These are phyloP conservation scores for Fusarium dimerum DNA, from an alignment of 2,329 filamentous ascomycete genomes.

Conservation along the genomic window DNA sequence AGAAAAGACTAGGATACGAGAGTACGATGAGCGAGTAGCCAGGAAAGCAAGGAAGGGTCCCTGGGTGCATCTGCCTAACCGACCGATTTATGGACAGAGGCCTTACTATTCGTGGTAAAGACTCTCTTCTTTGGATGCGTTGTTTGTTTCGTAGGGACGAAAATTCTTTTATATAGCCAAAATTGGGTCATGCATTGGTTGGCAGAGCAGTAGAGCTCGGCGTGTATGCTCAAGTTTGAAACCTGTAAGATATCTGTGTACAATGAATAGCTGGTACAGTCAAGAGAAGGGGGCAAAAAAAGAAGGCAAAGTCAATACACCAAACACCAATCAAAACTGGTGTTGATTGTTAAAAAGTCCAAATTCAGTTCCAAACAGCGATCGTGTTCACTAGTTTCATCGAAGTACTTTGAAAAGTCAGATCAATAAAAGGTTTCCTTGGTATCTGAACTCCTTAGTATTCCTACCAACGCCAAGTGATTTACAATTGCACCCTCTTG, in stretches of 20 bases:
- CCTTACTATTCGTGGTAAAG: conserved; percentile 89
- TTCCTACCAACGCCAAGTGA: not conserved
- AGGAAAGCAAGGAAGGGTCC: conserved; percentile 75
- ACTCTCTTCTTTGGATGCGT: conserved; percentile 1
- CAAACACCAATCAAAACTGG: no score
- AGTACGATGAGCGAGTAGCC: conserved; percentile 74
- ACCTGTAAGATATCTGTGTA: conserved; percentile 29
- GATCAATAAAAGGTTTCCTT: not conserved
- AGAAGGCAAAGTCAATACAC: not conserved
- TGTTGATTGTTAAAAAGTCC: no score
- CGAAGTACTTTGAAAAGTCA: not conserved
- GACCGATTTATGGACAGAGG: conserved; percentile 78
- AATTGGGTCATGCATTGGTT: conserved; percentile 1
- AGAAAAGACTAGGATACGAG: conserved; percentile 82
- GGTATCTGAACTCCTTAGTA: not conserved
- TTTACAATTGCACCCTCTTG: not conserved
- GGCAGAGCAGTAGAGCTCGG: conserved; percentile 3
- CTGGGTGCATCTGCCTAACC: conserved; percentile 86
- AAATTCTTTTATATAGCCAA: not conserved
- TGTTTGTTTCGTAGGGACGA: not conserved
- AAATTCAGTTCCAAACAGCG: no score
- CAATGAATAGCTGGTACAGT: conserved; percentile 33
- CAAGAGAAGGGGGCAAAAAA: conserved; percentile 21
- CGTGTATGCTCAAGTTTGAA: conserved; percentile 25
- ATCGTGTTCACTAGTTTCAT: not conserved